Evolutionary conservation across 352 stramenopile genomes (phyloP).

Genomic region (Pythium aristosporum): DNA sequence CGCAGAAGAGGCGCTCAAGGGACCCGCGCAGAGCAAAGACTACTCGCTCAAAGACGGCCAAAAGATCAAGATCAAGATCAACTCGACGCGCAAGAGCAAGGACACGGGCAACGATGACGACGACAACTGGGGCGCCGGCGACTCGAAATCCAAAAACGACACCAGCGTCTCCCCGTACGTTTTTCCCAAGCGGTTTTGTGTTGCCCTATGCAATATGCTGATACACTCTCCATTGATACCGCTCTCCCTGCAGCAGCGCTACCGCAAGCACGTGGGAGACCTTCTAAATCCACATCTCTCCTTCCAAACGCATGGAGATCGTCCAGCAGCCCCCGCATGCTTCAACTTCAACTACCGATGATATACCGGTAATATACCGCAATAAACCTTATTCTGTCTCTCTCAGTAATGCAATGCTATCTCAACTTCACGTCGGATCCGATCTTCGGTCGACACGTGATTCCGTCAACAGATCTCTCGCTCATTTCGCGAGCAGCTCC

Average conservation of each 20-base stretch:
- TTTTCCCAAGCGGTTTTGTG: neutral
- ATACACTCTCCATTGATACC: neutral
- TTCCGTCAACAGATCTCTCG: constrained; percentile 4
- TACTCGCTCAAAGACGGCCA: constrained; percentile 92
- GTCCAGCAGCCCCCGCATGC: neutral
- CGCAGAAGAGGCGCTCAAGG: constrained; percentile 35
- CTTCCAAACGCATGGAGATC: neutral
- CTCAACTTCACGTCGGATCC: constrained; percentile 24
- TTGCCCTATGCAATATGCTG: neutral
- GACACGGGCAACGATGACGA: constrained; percentile 39
- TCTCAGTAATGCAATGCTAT: constrained; percentile 3
- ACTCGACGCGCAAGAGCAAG: constrained; percentile 52
- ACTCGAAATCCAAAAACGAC: constrained; percentile 28
- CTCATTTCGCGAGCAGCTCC: neutral
- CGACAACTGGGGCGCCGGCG: constrained; percentile 27
- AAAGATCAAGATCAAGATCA: constrained; percentile 90
- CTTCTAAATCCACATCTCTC: constrained; percentile 36
- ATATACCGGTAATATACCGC: constrained; percentile 18
- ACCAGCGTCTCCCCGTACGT: constrained; percentile 28
- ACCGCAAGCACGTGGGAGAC: constrained; percentile 51
- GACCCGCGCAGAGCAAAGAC: constrained; percentile 58
- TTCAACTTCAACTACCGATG: constrained; percentile 17
- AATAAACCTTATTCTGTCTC: constrained; percentile 14
- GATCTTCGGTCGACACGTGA: constrained; percentile 17
- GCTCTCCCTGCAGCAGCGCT: constrained; percentile 9